Base-by-base conservation (phyloP, 176 grass and related monocot genomes). In the Oryza meyeriana region DNA sequence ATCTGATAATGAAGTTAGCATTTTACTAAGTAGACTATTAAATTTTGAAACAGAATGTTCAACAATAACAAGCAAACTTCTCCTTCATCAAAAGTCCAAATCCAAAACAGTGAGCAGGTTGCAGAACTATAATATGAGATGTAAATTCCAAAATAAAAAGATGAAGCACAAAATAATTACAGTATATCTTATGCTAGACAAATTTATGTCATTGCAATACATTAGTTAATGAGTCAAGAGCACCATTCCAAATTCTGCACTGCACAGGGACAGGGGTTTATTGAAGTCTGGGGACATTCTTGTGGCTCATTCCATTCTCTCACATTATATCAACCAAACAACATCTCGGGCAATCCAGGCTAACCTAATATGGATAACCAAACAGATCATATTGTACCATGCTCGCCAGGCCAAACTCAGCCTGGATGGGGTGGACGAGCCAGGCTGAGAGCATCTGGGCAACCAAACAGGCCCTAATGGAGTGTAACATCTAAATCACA, bases 1-100 rank as follows among this genome's bases (percentile, higher is more conserved):
- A 93, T 69, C 95, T 94, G 80, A 6, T 1, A 32, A 82, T 86
- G 74, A n/a, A 80, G 40, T 75, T 69, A 39, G 71, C 22, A 72
- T 76, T 25, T 10, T 40, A 61, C 36, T 75, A 36, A 62, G 18
- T 72, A 79, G 8, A 61, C 4, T 35, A 32, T 20, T 64, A 4
- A 58, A 61, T 39, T 76, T 8, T 65, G 32, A 12, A 64, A 85
- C 30, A 8, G 39, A 5, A 35, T 27, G 52, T 0, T 58, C 8
- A 6, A 20, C 64, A 76, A 20, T 55, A 65, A 69, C 57, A 39
- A 32, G 5, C 39, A 35, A 58, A 35, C 9, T 22, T 55, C 36
- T 55, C 50, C 69, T 64, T 62, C 63, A 85, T 33, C 66, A 71
- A 80, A 22, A 24, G 52, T 68, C 24, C 20, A 38, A 75, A 63